Conservation (phyloP, 2,329 filamentous ascomycete species). For the Sclerotinia trifoliorum region DNA sequence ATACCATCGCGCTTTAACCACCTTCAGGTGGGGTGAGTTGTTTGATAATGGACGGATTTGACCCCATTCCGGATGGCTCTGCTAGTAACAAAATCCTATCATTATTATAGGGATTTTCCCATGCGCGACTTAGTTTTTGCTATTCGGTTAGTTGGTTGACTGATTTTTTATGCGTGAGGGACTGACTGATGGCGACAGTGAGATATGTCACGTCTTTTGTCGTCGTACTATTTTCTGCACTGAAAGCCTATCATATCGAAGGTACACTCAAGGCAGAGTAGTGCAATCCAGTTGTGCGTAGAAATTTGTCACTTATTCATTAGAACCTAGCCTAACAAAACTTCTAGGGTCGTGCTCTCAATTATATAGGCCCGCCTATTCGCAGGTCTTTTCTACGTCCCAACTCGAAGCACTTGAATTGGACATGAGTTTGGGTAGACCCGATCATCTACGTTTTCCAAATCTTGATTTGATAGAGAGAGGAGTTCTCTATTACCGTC, state of each 20-base stretch:
- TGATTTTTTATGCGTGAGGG: neutral
- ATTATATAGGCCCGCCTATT: neutral
- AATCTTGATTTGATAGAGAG: no score
- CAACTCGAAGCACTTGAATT: slow-evolving; percentile 52
- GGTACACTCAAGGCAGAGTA: no score
- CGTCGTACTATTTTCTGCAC: neutral
- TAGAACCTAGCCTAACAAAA: neutral
- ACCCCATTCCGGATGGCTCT: neutral
- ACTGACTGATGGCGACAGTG: neutral
- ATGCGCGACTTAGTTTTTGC: neutral
- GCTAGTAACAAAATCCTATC: no score
- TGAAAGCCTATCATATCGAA: neutral
- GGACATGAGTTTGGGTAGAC: slow-evolving; percentile 32
- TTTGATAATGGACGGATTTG: neutral
- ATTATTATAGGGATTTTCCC: no score
- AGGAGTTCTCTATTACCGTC: no score
- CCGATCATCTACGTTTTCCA: slow-evolving; percentile 29
- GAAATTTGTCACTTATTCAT: neutral
- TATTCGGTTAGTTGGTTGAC: neutral
- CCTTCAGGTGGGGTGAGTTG: neutral
- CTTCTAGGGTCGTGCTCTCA: neutral
- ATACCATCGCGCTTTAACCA: neutral
- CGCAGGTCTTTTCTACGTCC: slow-evolving; percentile 59
- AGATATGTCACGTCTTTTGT: neutral
- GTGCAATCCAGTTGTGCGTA: neutral